Evolutionary conservation across 805 yeast species (phyloP), one percentile per base, ranked within the genome.

Genomic region (Candida vaughaniae): DNA sequence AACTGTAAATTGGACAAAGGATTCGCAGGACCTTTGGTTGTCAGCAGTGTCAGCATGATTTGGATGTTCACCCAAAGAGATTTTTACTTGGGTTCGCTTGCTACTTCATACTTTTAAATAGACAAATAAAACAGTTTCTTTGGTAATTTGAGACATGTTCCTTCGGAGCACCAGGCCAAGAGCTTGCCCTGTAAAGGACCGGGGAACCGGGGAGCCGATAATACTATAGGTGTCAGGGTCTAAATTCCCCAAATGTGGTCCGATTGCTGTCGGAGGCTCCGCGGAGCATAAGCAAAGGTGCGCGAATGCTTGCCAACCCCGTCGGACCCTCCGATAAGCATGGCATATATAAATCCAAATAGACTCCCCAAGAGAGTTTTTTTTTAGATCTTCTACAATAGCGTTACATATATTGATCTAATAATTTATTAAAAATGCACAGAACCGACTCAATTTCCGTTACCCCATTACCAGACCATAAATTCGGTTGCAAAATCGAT

Each of bases 1-100:
- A 89, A 95, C 18, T 85, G 93, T 51, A 82, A 77, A 59, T 73
- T 88, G 19, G 96, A 93, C 39, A 84, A 82, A 48, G 98, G 98
- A 2, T 75, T 93, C 40, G 66, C 78, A 34, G 98, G 98, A 3
- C 99, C 99, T 8, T 71, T 89, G 51, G 58, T 91, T 33, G 73
- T 69, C 16, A 95, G 91, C 31, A 76, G 93, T 3, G 72, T 86
- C 8, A 66, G 80, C 22, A 70, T 85, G 42, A 53, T 69, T 11
- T 90, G 98, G 97, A 87, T 90, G 95, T 62, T 73, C 45, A 49
- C 55, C 6, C 91, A 85, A 58, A 80, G 75, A 54, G 82, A 75
- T 41, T 82, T 65, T 56, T 89, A 87, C 53, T 44, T 69, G 28
- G 20, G 18, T 22, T 22, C 8, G n/a, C 9, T 28, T 26, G 29